Evolutionary conservation across 2,329 filamentous ascomycete species (phyloP).

Genomic region (Arachnomyces sp.): DNA sequence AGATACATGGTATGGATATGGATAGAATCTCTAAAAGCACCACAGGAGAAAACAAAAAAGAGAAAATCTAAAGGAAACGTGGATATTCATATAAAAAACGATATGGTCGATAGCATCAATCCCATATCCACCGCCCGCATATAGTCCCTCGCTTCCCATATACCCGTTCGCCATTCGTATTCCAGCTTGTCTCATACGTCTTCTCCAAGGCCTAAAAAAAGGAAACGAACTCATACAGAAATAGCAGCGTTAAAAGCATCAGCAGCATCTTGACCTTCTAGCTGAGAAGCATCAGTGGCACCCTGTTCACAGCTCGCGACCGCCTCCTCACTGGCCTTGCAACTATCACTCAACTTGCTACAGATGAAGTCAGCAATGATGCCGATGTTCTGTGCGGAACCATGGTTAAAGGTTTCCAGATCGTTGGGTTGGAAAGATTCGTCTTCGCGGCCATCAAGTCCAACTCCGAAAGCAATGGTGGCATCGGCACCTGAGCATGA

Average conservation of each 20-base stretch:
- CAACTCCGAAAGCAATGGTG: slow-evolving; percentile 43
- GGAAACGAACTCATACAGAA: too few relatives aligned
- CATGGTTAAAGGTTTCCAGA: slow-evolving; percentile 43
- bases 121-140: too few relatives aligned
- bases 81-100: too few relatives aligned
- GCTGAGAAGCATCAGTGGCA: slow-evolving; percentile 1
- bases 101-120: too few relatives aligned
- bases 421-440: slow-evolving; percentile 38
- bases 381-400: slow-evolving; percentile 43
- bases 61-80: too few relatives aligned
- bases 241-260: slow-evolving; percentile 6
- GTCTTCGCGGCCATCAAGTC: slow-evolving; percentile 42
- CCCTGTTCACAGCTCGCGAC: slow-evolving; percentile 4
- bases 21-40: too few relatives aligned
- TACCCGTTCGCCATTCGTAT: too few relatives aligned
- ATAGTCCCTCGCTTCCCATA: too few relatives aligned
- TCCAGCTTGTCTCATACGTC: too few relatives aligned
- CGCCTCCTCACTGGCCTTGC: slow-evolving; percentile 20
- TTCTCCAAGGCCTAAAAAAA: too few relatives aligned
- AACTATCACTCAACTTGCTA: slow-evolving; percentile 31
- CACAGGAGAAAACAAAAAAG: too few relatives aligned
- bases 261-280: slow-evolving; percentile 5
- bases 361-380: slow-evolving; percentile 46
- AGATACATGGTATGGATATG: too few relatives aligned
- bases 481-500: slow-evolving; percentile 37